Conservation (phyloP, 768 basidiomycete species). For the Exidia glandulosa region DNA sequence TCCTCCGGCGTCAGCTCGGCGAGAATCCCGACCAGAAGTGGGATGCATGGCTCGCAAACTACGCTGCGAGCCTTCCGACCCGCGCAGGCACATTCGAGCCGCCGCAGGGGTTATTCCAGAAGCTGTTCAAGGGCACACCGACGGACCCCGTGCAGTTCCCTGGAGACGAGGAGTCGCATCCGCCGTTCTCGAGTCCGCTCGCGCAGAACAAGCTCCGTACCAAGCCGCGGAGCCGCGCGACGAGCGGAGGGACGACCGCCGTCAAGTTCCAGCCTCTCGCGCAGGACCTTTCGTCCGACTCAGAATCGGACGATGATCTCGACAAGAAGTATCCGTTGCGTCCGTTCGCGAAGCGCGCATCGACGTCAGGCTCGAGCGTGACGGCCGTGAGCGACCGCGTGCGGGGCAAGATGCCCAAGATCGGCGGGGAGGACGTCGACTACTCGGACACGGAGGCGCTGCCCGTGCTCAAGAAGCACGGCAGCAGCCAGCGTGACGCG, state of each 20-base stretch:
- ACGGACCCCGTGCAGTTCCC: conserved; percentile 15
- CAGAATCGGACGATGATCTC: conserved; percentile 2
- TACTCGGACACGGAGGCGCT: conserved; percentile 41
- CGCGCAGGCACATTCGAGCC: conserved; percentile 52
- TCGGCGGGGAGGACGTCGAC: conserved; percentile 17
- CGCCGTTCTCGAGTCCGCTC: conserved; percentile 7
- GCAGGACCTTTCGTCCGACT: conserved; percentile 3
- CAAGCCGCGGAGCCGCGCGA: conserved; percentile 1
- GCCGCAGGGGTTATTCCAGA: conserved; percentile 41
- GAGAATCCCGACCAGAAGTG: conserved; percentile 69
- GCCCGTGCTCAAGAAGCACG: conserved; percentile 1
- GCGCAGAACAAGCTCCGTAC: conserved; percentile 10
- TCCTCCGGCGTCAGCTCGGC: conserved; percentile 41
- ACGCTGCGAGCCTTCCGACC: conserved; percentile 40
- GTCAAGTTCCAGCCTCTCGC: conserved; percentile 8
- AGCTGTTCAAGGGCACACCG: conserved; percentile 25
- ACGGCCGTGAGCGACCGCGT: conserved; percentile 8
- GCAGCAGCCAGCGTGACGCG: conserved; percentile 9
- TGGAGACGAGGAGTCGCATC: conserved; percentile 15
- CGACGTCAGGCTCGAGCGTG: conserved; percentile 2
- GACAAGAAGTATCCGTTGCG: conserved; percentile 2
- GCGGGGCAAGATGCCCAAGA: conserved; percentile 4
- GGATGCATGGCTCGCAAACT: conserved; percentile 55
- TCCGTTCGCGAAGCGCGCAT: neutral
- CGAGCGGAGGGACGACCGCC: neutral